These are phyloP conservation scores for Tuber aestivum DNA, from an alignment of 495 filamentous ascomycete genomes.

Conservation along the genomic window DNA sequence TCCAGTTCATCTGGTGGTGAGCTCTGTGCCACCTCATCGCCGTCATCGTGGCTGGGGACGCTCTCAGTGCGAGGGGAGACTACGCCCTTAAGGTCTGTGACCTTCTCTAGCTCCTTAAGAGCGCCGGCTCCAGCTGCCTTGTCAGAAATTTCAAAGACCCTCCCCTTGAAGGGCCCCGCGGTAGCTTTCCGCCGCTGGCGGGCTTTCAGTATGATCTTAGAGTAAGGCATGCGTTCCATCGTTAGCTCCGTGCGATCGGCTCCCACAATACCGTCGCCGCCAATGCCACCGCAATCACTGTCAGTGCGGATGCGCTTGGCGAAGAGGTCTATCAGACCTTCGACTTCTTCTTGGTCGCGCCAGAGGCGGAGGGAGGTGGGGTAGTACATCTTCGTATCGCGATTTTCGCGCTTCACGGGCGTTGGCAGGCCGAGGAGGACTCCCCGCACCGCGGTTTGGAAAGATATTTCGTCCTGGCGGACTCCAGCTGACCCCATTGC, in stretches of 20 bases:
- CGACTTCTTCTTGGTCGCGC: conserved; percentile 70
- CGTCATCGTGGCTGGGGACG: conserved; percentile 46
- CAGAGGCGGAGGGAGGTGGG: conserved; percentile 72
- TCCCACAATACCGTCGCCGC: conserved; percentile 38
- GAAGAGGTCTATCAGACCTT: conserved; percentile 63
- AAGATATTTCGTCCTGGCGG: conserved; percentile 85
- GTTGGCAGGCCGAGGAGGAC: conserved; percentile 74
- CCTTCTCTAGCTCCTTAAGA: conserved; percentile 57
- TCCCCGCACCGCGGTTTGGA: conserved; percentile 79
- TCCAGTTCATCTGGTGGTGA: conserved; percentile 42
- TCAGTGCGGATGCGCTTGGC: conserved; percentile 45
- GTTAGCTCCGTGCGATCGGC: conserved; percentile 55
- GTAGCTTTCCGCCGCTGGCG: conserved; percentile 39
- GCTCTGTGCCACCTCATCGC: conserved; percentile 42
- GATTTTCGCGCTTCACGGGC: conserved; percentile 64
- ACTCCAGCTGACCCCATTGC: conserved; percentile 61
- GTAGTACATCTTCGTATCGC: conserved; percentile 69
- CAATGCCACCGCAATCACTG: conserved; percentile 12
- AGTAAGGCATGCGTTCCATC: conserved; percentile 78
- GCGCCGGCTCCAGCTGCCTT: conserved; percentile 8
- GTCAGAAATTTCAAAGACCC: conserved; percentile 8
- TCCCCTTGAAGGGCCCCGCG: conserved; percentile 20
- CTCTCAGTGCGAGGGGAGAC: conserved; percentile 45
- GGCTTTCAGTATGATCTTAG: conserved; percentile 57
- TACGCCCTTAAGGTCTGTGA: conserved; percentile 61